Evolutionary conservation across 1,139 yeast genomes (phyloP).

Genomic region (Debaryomyces sp.): DNA sequence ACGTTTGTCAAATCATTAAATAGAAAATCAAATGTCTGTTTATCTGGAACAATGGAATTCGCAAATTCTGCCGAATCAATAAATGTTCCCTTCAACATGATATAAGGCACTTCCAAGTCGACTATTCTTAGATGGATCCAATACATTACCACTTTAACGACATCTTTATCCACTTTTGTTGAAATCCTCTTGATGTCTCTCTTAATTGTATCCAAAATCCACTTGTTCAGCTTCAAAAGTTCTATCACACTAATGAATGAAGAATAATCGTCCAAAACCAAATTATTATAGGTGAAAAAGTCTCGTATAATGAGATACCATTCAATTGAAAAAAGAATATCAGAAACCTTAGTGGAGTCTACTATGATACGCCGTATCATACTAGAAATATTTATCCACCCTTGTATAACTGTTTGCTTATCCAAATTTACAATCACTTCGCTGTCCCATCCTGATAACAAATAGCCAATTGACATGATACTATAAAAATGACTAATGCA

Average conservation of each 20-base stretch:
- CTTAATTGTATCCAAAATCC: slow-evolving; percentile 26
- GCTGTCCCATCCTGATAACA: background rate
- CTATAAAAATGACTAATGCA: background rate
- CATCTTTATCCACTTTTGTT: slow-evolving; percentile 16
- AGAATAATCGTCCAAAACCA: slow-evolving; percentile 30
- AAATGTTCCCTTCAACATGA: slow-evolving; percentile 31
- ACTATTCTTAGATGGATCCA: slow-evolving; percentile 35
- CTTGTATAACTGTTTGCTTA: slow-evolving; percentile 13
- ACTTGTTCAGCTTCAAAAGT: slow-evolving; percentile 28
- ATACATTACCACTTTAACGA: slow-evolving; percentile 23
- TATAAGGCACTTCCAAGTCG: slow-evolving; percentile 33
- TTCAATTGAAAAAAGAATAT: slow-evolving; percentile 21
- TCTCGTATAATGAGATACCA: slow-evolving; percentile 34
- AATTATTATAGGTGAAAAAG: slow-evolving; percentile 24
- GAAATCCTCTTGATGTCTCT: slow-evolving; percentile 6
- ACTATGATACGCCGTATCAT: slow-evolving; percentile 22
- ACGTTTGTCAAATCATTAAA: slow-evolving; percentile 21
- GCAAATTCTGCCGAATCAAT: slow-evolving; percentile 25
- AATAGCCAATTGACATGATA: background rate
- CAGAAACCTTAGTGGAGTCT: slow-evolving; percentile 25
- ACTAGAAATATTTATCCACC: slow-evolving; percentile 30
- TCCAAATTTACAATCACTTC: background rate
- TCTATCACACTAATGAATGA: slow-evolving; percentile 36
- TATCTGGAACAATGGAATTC: slow-evolving; percentile 31
- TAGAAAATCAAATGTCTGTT: slow-evolving; percentile 15